Conservation (phyloP, 2,329 filamentous ascomycete genomes). For the Neonectria sp. region DNA sequence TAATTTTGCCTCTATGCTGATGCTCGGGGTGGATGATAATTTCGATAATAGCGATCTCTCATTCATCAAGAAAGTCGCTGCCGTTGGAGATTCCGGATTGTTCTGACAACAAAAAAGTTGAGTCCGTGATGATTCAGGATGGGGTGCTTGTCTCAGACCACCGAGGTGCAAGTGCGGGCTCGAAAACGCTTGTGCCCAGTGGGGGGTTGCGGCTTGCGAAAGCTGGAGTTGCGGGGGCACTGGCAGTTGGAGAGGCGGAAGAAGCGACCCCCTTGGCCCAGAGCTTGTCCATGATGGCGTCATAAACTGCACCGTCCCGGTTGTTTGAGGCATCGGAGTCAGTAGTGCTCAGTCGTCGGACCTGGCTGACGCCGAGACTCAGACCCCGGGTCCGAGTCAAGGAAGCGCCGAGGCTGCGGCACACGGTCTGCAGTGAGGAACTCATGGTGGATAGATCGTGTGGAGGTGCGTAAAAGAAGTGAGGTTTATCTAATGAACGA, state of each 20-base stretch:
- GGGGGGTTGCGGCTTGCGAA: slow-evolving; percentile 39
- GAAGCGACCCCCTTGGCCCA: slow-evolving; percentile 29
- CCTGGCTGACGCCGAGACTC: slow-evolving; percentile 32
- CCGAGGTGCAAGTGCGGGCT: slow-evolving; percentile 40
- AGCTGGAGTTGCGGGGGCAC: slow-evolving; percentile 19
- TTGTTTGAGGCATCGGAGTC: slow-evolving; percentile 29
- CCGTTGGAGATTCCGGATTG: too few species aligned
- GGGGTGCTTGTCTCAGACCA: slow-evolving; percentile 30
- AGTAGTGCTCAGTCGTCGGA: slow-evolving; percentile 37
- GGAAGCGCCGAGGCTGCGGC: slow-evolving; percentile 33
- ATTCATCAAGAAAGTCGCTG: too few species aligned
- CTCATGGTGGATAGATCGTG: slow-evolving; percentile 31
- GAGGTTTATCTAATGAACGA: too few species aligned
- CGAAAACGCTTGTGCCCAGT: slow-evolving; percentile 40
- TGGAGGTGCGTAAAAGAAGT: not conserved
- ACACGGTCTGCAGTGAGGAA: slow-evolving; percentile 42
- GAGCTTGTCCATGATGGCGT: slow-evolving; percentile 45
- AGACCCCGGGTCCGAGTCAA: slow-evolving; percentile 26
- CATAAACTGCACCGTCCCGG: slow-evolving; percentile 37
- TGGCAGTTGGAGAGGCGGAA: slow-evolving; percentile 4
- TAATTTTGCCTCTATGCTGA: too few species aligned
- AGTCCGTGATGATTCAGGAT: not conserved
- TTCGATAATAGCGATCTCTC: too few species aligned
- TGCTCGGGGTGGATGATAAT: too few species aligned
- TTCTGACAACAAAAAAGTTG: too few species aligned